phyloP scores from a whole-genome alignment of 2,329 filamentous ascomycete genomes.

The Cryphonectria naterciae region DNA sequence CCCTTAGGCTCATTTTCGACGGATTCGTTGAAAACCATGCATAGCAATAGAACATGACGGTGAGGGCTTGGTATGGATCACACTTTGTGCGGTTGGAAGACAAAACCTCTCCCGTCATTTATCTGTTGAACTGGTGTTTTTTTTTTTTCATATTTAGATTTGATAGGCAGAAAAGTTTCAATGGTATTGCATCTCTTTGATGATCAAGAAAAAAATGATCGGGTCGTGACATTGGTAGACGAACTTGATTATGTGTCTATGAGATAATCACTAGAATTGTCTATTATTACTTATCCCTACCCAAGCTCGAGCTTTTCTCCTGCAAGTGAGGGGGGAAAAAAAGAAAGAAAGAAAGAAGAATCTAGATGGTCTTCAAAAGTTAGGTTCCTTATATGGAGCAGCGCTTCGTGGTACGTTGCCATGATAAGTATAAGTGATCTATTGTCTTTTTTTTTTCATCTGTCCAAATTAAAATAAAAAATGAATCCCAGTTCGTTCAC shows the following conservation, averaged over 20 bases:
- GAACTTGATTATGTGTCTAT: neutral
- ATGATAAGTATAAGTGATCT: neutral
- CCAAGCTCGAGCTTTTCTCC: too few relatives aligned
- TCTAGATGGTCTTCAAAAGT: too few relatives aligned
- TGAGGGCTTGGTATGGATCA: too few relatives aligned
- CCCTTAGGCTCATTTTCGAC: neutral
- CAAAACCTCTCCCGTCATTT: neutral
- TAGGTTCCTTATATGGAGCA: too few relatives aligned
- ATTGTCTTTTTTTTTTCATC: neutral
- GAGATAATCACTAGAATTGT: too few relatives aligned
- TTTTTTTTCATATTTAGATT: neutral
- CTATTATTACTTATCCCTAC: neutral
- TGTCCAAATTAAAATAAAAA: neutral
- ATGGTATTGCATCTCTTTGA: neutral
- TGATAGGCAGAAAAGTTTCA: neutral
- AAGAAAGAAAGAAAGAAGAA: too few relatives aligned
- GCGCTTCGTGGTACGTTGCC: neutral
- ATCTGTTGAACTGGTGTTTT: neutral
- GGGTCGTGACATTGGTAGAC: neutral
- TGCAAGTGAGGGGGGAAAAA: too few relatives aligned
- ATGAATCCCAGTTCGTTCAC: neutral
- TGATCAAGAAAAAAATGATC: neutral
- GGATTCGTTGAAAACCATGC: neutral
- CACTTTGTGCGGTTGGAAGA: too few relatives aligned
- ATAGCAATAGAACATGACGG: neutral